Evolutionary conservation across 2,329 filamentous ascomycete genomes (phyloP).

Genomic region (Aspergillus fumigatiaffinis): DNA sequence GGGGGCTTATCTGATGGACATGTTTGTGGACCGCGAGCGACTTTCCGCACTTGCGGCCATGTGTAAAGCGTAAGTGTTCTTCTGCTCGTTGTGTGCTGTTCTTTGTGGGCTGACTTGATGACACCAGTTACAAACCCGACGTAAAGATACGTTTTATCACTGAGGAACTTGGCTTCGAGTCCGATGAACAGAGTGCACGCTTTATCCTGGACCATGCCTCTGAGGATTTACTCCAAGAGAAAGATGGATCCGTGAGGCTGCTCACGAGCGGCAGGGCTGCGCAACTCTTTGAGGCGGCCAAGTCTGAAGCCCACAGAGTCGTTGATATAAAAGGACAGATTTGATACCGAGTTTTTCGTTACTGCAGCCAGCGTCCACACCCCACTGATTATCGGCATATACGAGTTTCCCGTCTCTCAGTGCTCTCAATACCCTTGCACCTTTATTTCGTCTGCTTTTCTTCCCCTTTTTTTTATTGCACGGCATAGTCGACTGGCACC

Average conservation of each 20-base stretch:
- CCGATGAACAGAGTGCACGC: slow-evolving; percentile 81
- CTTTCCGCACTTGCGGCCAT: slow-evolving; percentile 86
- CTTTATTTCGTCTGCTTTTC: slow-evolving; percentile 3
- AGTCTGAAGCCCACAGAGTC: slow-evolving; percentile 70
- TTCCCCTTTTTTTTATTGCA: not conserved
- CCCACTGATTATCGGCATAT: not conserved
- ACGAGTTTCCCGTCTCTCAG: not conserved
- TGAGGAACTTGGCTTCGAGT: slow-evolving; percentile 93
- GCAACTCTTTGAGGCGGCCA: slow-evolving; percentile 68
- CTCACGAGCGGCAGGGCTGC: slow-evolving; percentile 70
- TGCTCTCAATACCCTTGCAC: slow-evolving; percentile 5
- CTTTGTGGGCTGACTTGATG: slow-evolving; percentile 43
- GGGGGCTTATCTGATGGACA: slow-evolving; percentile 98
- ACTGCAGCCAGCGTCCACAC: slow-evolving; percentile 1
- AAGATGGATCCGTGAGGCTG: slow-evolving; percentile 68
- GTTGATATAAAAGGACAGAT: slow-evolving; percentile 99
- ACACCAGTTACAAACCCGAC: slow-evolving; percentile 79
- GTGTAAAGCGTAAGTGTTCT: slow-evolving; percentile 80
- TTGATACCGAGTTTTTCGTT: slow-evolving; percentile 21
- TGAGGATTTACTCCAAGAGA: slow-evolving; percentile 72
- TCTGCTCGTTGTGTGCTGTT: not conserved
- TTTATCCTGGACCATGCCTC: slow-evolving; percentile 82
- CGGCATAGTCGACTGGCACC: not conserved
- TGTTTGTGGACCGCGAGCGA: slow-evolving; percentile 94
- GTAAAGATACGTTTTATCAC: slow-evolving; percentile 87